Evolutionary conservation across 1,284 basidiomycete genomes (phyloP), one percentile per base, ranked within the genome.

Genomic region (Porodaedalea pini): DNA sequence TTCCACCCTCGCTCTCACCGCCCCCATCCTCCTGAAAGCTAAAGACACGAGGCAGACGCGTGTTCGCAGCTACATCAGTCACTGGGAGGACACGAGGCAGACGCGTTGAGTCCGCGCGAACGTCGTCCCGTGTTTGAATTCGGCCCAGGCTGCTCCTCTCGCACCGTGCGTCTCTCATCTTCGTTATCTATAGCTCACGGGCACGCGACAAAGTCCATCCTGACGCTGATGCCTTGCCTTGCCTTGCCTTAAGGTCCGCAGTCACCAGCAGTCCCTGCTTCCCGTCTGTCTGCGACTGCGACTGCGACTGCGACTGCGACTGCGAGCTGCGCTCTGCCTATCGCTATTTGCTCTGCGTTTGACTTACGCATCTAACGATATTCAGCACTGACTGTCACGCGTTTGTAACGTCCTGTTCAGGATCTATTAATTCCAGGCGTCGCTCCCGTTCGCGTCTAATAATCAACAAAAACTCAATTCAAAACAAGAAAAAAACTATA

Each of bases 41-140:
- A 54, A 54, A 54, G 23, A 44, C 51, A 54, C 51, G 51, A 45
- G 51, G 51, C 51, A 13, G 51, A 36, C 40, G 31, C 51, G 51
- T 54, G 51, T 54, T 19, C 19, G 47, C 31, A 34, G 31, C 19
- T 4, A 7, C 47, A 49, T 23, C 47, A 13, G 29, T 17, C 3
- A 13, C 11, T 21, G 15, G 27, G 25, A 5, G n/a, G n/a, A 53
- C 51, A 54, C 51, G 51, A 54, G 51, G 51, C 51, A 44, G 40
- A 32, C 40, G 51, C 51, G 51, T 54, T 53, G 51, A 11, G 25
- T 19, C 40, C 29, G 27, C 23, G 4, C 45, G 32, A 34, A 48
- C 45, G 23, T 25, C 45, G 15, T 48, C 45, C 21, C 41, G 17
- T 5, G 45, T 13, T 34, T 13, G 7, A 34, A 34, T 34, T 34